These are phyloP conservation scores for Pseudisothecium myosuroides DNA, from an alignment of 225 moss, liverwort and hornwort genomes.

Conservation along the genomic window DNA sequence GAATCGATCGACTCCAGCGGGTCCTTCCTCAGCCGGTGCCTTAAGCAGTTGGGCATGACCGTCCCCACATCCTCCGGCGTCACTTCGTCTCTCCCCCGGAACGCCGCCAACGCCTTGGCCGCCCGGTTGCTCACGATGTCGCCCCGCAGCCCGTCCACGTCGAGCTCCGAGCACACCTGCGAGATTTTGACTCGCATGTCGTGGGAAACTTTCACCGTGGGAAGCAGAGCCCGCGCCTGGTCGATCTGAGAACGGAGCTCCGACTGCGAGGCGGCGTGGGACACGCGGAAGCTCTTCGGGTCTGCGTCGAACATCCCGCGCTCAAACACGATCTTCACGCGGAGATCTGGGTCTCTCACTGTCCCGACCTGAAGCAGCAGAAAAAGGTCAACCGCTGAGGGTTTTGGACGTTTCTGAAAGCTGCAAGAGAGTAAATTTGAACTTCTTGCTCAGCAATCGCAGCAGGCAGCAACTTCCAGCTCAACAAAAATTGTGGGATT, in stretches of 20 bases:
- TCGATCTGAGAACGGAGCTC: slow-evolving; percentile 52
- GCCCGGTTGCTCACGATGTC: slow-evolving; percentile 86
- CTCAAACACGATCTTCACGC: slow-evolving; percentile 78
- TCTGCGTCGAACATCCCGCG: slow-evolving; percentile 65
- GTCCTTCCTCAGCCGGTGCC: slow-evolving; percentile 79
- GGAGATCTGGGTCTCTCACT: slow-evolving; percentile 68
- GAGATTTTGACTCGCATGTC: slow-evolving; percentile 77
- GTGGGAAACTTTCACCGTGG: slow-evolving; percentile 37
- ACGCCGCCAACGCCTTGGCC: slow-evolving; percentile 67
- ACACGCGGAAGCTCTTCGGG: slow-evolving; percentile 47
- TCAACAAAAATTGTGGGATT: background rate
- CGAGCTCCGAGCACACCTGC: slow-evolving; percentile 72
- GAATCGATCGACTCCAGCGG: slow-evolving; percentile 87
- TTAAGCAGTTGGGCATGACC: slow-evolving; percentile 79
- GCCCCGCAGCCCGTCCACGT: slow-evolving; percentile 73
- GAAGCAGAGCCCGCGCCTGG: slow-evolving; percentile 35
- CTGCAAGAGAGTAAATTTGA: background rate
- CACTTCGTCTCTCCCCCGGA: slow-evolving; percentile 56
- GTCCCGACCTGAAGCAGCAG: slow-evolving; percentile 48
- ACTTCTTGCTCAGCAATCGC: background rate
- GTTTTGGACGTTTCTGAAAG: background rate
- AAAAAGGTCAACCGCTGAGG: too few species aligned
- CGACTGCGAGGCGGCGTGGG: slow-evolving; percentile 23
- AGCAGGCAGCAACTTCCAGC: background rate
- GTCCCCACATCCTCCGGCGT: slow-evolving; percentile 65